These are phyloP conservation scores for Zymoseptoria passerinii DNA, from an alignment of 2,329 filamentous ascomycete genomes.

Conservation along the genomic window DNA sequence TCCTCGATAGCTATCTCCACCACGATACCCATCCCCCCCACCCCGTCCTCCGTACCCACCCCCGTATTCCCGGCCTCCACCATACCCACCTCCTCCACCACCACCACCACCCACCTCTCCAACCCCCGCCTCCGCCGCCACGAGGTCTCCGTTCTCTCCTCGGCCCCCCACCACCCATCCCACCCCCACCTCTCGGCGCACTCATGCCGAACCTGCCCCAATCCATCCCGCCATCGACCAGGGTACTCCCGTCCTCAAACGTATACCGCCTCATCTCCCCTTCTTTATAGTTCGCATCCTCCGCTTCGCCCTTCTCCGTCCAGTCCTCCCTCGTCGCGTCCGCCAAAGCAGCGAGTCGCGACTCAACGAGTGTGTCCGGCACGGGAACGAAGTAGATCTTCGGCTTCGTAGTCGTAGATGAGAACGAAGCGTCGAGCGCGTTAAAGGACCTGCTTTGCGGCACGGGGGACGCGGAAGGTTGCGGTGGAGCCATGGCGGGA, in stretches of 20 bases:
- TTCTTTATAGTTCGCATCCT: slow-evolving; percentile 20
- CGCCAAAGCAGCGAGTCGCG: slow-evolving; percentile 55
- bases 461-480: slow-evolving; percentile 4
- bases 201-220: slow-evolving; percentile 25
- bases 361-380: slow-evolving; percentile 52
- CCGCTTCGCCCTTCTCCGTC: slow-evolving; percentile 24
- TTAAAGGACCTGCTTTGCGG: slow-evolving; percentile 15
- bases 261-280: slow-evolving; percentile 35
- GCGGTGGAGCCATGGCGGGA: slow-evolving; percentile 9
- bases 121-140: slow-evolving; percentile 13
- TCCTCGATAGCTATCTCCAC: slow-evolving; percentile 1
- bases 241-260: slow-evolving; percentile 37
- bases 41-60: slow-evolving; percentile 1
- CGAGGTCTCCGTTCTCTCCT: slow-evolving; percentile 13
- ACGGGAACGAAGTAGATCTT: slow-evolving; percentile 61
- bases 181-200: slow-evolving; percentile 11
- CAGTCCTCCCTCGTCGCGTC: slow-evolving; percentile 37
- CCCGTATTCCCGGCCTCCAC: slow-evolving; percentile 8
- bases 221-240: slow-evolving; percentile 36
- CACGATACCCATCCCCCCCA: not conserved
- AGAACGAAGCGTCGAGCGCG: slow-evolving; percentile 51
- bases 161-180: slow-evolving; percentile 9
- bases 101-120: no score
- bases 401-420: slow-evolving; percentile 53
- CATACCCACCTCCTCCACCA: slow-evolving; percentile 16